Evolutionary conservation across 2,329 filamentous ascomycete species (phyloP).

Genomic region (Grosmannia serpens): DNA sequence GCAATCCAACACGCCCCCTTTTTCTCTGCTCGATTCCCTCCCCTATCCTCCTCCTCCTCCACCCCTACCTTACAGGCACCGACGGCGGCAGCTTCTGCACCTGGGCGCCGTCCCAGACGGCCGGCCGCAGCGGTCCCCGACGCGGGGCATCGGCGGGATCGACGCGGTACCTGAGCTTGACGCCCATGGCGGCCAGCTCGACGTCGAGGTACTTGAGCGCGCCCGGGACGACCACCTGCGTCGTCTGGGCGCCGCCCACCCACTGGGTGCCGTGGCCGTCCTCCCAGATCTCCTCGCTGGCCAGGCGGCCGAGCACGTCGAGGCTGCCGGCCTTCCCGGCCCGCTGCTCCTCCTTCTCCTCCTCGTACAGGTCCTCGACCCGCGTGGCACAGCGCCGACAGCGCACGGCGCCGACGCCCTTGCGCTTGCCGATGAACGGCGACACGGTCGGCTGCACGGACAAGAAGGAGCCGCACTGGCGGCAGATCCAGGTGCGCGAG

Average conservation of each 20-base stretch:
- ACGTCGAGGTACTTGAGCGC: constrained; percentile 90
- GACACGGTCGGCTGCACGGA: constrained; percentile 72
- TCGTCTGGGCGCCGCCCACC: constrained; percentile 82
- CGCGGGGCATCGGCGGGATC: constrained; percentile 53
- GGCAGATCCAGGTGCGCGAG: constrained; percentile 79
- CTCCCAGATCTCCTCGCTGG: constrained; percentile 61
- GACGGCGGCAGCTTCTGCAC: not conserved
- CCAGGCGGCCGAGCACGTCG: constrained; percentile 5
- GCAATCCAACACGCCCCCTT: no score
- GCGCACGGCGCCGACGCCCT: constrained; percentile 57
- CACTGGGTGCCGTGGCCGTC: constrained; percentile 77
- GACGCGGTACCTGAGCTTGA: constrained; percentile 75
- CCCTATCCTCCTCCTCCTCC: not conserved
- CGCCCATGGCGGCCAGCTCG: constrained; percentile 90
- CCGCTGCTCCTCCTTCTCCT: constrained; percentile 31
- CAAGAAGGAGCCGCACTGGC: constrained; percentile 79
- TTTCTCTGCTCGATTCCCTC: no score
- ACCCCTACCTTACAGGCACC: not conserved
- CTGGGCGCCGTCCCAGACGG: constrained; percentile 10
- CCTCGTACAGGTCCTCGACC: constrained; percentile 35
- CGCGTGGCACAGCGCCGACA: constrained; percentile 66
- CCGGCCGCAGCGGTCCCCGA: constrained; percentile 35
- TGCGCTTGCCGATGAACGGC: constrained; percentile 51
- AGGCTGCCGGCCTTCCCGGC: constrained; percentile 23
- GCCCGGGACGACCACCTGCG: constrained; percentile 82